Conservation (phyloP, 352 stramenopile genomes). For the Phytophthora multivora region DNA sequence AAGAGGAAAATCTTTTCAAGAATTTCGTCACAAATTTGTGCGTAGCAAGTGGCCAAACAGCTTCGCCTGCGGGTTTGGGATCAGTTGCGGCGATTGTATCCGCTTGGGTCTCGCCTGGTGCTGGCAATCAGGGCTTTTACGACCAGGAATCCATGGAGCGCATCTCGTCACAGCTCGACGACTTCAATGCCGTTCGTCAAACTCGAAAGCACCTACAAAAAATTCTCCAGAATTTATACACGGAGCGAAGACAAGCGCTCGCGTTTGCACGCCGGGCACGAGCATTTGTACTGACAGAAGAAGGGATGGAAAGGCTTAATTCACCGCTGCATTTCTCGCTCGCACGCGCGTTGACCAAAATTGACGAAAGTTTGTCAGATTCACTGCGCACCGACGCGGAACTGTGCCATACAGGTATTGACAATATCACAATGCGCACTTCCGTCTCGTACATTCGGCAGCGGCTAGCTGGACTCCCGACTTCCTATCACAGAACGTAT, state of each 20-base stretch:
- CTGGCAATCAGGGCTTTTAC: conserved; percentile 20
- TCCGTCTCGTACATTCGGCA: conserved; percentile 27
- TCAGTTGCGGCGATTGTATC: conserved; percentile 20
- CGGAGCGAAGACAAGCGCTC: conserved; percentile 7
- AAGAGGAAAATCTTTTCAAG: conserved; percentile 25
- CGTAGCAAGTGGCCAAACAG: conserved; percentile 22
- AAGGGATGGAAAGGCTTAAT: conserved; percentile 19
- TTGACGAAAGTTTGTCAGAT: conserved; percentile 15
- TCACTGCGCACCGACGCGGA: neutral
- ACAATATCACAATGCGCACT: conserved; percentile 7
- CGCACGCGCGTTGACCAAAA: conserved; percentile 7
- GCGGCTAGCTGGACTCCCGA: conserved; percentile 36
- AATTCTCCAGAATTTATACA: conserved; percentile 11
- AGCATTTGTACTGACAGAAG: conserved; percentile 32
- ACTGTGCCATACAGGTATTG: neutral
- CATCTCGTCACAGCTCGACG: conserved; percentile 36
- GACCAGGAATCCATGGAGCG: conserved; percentile 36
- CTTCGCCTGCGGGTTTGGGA: conserved; percentile 5
- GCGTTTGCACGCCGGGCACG: conserved; percentile 28
- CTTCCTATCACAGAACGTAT: conserved; percentile 31
- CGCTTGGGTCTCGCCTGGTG: conserved; percentile 27
- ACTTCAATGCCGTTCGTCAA: conserved; percentile 24
- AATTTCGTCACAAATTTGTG: conserved; percentile 26
- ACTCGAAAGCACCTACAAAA: conserved; percentile 22
- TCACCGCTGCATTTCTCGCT: conserved; percentile 21